These are phyloP conservation scores for Hammondia hammondi DNA, from an alignment of 169 alveolate genomes.

Conservation along the genomic window DNA sequence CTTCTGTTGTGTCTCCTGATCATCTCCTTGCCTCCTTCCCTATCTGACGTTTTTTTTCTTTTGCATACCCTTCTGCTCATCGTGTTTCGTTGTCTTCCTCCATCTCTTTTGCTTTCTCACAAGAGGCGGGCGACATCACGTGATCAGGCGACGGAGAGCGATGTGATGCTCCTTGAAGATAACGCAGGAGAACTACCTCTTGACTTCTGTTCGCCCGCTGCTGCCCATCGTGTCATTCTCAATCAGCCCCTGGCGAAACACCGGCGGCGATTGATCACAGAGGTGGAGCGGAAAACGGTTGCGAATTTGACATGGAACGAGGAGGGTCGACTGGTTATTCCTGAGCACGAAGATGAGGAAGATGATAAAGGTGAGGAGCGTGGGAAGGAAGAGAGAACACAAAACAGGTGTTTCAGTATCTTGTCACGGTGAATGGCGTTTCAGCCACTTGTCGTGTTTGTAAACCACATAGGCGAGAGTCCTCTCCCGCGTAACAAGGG, in stretches of 20 bases:
- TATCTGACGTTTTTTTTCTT: too few relatives aligned
- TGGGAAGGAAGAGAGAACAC: too few relatives aligned
- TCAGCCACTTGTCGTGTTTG: too few relatives aligned
- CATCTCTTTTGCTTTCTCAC: background rate
- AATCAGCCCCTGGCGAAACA: background rate
- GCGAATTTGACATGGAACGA: background rate
- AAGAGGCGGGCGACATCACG: background rate
- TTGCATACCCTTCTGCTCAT: background rate
- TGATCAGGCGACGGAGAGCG: background rate
- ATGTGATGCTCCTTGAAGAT: background rate
- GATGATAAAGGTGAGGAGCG: background rate
- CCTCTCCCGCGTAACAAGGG: too few relatives aligned
- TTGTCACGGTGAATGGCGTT: too few relatives aligned
- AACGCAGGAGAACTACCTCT: conserved; percentile 5
- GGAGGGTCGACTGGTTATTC: conserved; percentile 16
- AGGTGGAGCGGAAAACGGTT: background rate
- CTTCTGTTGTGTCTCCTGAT: too few relatives aligned
- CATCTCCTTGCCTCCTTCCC: too few relatives aligned
- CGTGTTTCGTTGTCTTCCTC: too few relatives aligned
- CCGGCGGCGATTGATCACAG: background rate
- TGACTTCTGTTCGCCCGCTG: conserved; percentile 16
- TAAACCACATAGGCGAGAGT: too few relatives aligned
- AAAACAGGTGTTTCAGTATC: too few relatives aligned
- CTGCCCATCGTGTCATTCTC: conserved; percentile 22
- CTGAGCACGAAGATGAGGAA: background rate